phyloP scores from a whole-genome alignment of 495 filamentous ascomycete species.

The Apodospora peruviana region DNA sequence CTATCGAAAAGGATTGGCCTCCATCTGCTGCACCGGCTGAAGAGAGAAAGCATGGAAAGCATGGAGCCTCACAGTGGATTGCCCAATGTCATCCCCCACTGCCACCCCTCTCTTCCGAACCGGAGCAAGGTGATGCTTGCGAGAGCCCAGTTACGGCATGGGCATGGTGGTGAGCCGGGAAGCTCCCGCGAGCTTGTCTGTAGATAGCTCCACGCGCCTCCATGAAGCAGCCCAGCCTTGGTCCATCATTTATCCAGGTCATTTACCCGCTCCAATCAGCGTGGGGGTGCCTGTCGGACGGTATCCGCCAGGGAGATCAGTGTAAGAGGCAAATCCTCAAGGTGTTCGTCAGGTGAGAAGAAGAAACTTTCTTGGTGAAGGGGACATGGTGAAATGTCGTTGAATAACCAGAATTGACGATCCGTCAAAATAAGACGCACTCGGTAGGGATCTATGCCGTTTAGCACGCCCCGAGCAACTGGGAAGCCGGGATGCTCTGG shows the following conservation, averaged over 20 bases:
- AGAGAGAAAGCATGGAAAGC: background rate
- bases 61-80: background rate
- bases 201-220: background rate
- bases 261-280: conserved; percentile 34
- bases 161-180: conserved; percentile 8
- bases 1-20: background rate
- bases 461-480: background rate
- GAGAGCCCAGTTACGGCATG: conserved; percentile 24
- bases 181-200: conserved; percentile 12
- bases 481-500: background rate
- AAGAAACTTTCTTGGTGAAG: conserved; percentile 19
- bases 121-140: background rate
- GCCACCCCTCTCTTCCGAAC: background rate
- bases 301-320: conserved; percentile 18
- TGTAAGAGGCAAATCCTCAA: conserved; percentile 1
- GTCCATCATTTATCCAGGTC: conserved; percentile 20
- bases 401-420: background rate
- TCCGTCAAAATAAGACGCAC: conserved; percentile 7
- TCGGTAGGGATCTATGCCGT: conserved; percentile 1
- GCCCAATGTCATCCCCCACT: background rate
- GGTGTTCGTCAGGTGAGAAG: conserved; percentile 26
- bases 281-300: conserved; percentile 8
- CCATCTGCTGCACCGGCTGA: background rate
- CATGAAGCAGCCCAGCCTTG: background rate
- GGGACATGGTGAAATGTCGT: background rate